Evolutionary conservation across 805 yeast species (phyloP), one percentile per base, ranked within the genome.

Genomic region (Lachancea fermentati): DNA sequence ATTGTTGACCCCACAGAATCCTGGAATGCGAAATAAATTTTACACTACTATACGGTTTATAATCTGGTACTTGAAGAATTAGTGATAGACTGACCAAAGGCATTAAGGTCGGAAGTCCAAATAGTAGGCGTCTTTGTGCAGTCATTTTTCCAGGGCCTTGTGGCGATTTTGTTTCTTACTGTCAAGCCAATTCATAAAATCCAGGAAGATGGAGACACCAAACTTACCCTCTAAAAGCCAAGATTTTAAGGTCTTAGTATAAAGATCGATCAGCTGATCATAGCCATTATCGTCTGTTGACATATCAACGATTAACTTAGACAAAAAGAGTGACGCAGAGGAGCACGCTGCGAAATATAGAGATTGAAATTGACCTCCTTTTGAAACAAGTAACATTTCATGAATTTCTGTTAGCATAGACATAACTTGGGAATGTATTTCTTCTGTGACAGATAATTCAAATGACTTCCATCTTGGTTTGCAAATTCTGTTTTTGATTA

Each of bases 171-270:
- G 42, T 46, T 73, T 69, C 52, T 72, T 72, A n/a, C 83, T 66
- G 47, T 70, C 71, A 32, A 83, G 57, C 89, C 93, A 89, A 63
- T 87, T 87, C 54, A 84, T 73, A 46, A 86, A 76, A 51, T 88
- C 96, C 48, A 78, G 72, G 57, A 84, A 87, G 53, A 85, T 57
- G 9, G 74, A 66, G 8, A 32, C 44, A n/a, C 54, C 51, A 39
- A 52, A 57, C 42, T 54, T 58, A 22, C 58, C 55, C 30, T 43
- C 30, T 6, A 16, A 12, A 35, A 79, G 71, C 96, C 96, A 88
- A 14, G 54, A 50, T 47, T 76, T 73, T 59, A 86, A 51, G 8
- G 82, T 63, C 0, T 56, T 59, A 4, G 74, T 51, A 60, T 88
- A 88, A 9, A 79, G 47, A 36, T 75, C 78, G 32, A 78, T 65